phyloP scores from a whole-genome alignment of 2,329 filamentous ascomycete genomes.

The Epichloe bromicola region DNA sequence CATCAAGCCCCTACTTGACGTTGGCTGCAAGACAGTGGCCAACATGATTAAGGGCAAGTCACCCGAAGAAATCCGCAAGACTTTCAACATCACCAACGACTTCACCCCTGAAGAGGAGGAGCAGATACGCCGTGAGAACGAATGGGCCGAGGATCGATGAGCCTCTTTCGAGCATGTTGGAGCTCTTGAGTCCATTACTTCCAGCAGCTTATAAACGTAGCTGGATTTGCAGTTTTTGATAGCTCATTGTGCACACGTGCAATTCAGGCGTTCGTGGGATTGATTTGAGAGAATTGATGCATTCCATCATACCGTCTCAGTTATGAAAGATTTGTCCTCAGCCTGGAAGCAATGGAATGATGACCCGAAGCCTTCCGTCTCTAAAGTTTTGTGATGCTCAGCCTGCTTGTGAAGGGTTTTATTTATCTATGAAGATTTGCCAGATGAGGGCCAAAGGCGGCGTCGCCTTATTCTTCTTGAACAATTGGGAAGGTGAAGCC shows the following conservation, averaged over 20 bases:
- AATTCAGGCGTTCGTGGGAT: constrained; percentile 11
- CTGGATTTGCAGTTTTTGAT: background rate
- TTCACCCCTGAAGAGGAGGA: constrained; percentile 99
- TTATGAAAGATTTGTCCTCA: background rate
- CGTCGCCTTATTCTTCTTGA: background rate
- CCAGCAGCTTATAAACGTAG: background rate
- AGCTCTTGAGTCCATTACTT: background rate
- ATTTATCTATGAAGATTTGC: background rate
- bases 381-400: background rate
- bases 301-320: constrained; percentile 2
- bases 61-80: constrained; percentile 97
- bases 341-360: background rate
- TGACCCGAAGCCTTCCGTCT: background rate
- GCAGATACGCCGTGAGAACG: constrained; percentile 85
- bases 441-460: background rate
- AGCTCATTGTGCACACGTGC: background rate
- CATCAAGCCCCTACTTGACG: constrained; percentile 94
- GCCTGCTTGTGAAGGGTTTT: background rate
- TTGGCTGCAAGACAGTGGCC: constrained; percentile 91
- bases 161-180: background rate
- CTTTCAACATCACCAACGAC: constrained; percentile 99
- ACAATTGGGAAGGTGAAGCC: background rate
- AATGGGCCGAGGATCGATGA: constrained; percentile 79
- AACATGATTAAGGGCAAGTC: constrained; percentile 99
- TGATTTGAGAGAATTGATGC: constrained; percentile 5